Percentiles rank a stretch among this genome's conserved stretches.
phyloP scores from a whole-genome alignment of 148 eudicot genomes.

The Rhododendron simsii region DNA sequence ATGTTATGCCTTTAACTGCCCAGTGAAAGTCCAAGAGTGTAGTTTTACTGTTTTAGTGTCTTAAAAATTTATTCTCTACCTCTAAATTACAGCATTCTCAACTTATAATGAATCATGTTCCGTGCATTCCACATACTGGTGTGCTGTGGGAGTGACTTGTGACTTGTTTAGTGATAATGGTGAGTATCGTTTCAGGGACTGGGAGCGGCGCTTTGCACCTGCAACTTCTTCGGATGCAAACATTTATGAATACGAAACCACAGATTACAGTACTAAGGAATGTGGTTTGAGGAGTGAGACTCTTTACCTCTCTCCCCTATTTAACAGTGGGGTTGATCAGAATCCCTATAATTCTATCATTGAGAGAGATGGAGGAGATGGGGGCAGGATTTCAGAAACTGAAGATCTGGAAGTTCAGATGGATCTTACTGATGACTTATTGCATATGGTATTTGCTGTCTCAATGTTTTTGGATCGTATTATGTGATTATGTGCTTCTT shows the following conservation, averaged over 20 bases:
- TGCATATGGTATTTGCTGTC: constrained; percentile 66
- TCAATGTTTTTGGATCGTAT: background rate
- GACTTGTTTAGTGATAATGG: constrained; percentile 6
- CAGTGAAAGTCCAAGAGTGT: background rate
- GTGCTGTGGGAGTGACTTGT: background rate
- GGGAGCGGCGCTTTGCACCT: constrained; percentile 31
- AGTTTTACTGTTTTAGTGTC: too few relatives aligned
- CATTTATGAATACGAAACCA: constrained; percentile 9
- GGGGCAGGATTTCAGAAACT: constrained; percentile 17
- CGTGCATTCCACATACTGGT: background rate
- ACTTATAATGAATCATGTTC: background rate
- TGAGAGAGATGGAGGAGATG: constrained; percentile 22
- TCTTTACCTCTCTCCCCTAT: constrained; percentile 21
- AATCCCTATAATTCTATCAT: constrained; percentile 21
- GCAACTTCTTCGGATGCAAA: constrained; percentile 26
- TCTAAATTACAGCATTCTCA: background rate
- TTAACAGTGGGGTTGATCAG: constrained; percentile 21
- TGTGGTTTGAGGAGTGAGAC: constrained; percentile 23
- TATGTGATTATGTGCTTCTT: background rate
- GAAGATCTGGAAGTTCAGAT: constrained; percentile 57
- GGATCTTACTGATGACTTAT: constrained; percentile 97
- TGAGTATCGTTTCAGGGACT: constrained; percentile 32
- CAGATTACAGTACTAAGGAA: constrained; percentile 16
- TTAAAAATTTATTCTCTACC: background rate
- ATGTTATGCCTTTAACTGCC: background rate